Evolutionary conservation across 345 rosid species (phyloP), one percentile per base, ranked within the genome.

Genomic region (Trapa incisa): DNA sequence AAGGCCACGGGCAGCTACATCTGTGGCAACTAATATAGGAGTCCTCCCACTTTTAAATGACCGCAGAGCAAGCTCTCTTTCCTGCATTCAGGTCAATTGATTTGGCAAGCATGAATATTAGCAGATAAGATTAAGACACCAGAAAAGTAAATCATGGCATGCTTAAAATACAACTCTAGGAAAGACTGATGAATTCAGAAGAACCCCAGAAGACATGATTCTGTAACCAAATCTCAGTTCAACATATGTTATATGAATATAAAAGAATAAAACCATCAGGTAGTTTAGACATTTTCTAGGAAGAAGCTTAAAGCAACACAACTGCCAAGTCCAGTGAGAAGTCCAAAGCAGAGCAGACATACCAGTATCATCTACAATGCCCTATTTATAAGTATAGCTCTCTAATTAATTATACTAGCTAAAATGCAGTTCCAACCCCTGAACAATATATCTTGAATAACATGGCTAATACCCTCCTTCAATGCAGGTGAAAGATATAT

Each of bases 1-100:
- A 42, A 93, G 98, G 65, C 98, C 98, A 61, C 92, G 92, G 6
- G 92, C 92, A 37, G 92, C 98, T 63, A 92, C 98, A 65, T 93
- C 98, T 5, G 98, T 93, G 61, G 98, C 98, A 9, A 93, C 98
- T 80, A 93, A 74, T 52, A 93, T 93, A 5, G 98, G 98, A 17
- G 97, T 88, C 41, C 79, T 81, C 37, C 98, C 98, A 68, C 81
- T 90, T 76, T 89, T 93, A 69, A 93, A 93, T 39, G 98, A 87
- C 29, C 85, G 79, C 68, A 93, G 74, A 45, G 98, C 98, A 43
- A 70, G 74, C 79, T 93, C 98, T 75, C 98, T 87, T 88, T 93
- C 98, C 98, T 93, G 83, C 58, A 88, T 17, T 60, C 14, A 66
- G 47, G 56, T 54, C n/a, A n/a, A 54, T 6, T 4, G 29, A 22